Evolutionary conservation across 208 protist species (phyloP).

Genomic region (Trypanosoma mega): DNA sequence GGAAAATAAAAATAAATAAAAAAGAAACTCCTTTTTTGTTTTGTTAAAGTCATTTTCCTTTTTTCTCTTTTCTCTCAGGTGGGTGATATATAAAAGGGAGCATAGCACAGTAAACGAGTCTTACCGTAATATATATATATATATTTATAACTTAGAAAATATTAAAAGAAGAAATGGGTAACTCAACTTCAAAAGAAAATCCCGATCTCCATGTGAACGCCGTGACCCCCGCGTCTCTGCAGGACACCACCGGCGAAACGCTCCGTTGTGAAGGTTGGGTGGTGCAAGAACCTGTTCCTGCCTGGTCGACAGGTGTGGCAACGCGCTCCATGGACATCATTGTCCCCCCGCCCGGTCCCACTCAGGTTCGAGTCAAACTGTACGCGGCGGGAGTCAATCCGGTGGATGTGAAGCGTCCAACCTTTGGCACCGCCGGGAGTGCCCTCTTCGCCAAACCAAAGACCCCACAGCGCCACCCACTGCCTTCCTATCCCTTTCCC

Average conservation of each 20-base stretch:
- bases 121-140: conserved; percentile 18
- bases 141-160: not conserved
- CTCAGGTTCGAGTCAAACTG: conserved; percentile 63
- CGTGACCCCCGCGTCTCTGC: not conserved
- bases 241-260: not conserved
- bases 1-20: no score
- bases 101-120: not conserved
- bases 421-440: conserved; percentile 6
- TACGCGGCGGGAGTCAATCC: conserved; percentile 71
- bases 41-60: not conserved
- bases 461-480: conserved; percentile 22
- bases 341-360: conserved; percentile 39
- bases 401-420: conserved; percentile 44
- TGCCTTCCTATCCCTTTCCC: conserved; percentile 41
- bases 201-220: not conserved
- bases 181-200: not conserved
- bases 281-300: conserved; percentile 4
- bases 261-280: conserved; percentile 21
- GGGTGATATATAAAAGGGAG: not conserved
- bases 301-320: conserved; percentile 14
- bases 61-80: not conserved
- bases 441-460: not conserved
- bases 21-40: conserved; percentile 3
- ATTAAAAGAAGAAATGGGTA: conserved; percentile 3
- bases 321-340: conserved; percentile 26